Evolutionary conservation across 257 asterid genomes (phyloP).

Genomic region (Penstemon eatonii): DNA sequence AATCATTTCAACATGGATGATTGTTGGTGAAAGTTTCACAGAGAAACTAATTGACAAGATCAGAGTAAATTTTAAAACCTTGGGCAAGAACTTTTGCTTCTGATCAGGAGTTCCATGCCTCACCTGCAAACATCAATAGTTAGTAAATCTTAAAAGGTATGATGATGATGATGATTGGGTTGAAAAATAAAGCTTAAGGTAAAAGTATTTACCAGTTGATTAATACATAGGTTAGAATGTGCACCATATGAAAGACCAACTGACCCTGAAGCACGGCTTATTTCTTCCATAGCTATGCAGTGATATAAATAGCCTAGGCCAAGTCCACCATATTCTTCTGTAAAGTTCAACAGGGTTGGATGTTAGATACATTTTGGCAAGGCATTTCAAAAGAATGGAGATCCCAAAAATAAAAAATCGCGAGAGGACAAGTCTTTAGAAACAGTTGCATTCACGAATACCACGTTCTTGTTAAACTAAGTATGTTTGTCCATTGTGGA

Average conservation of each 20-base stretch:
- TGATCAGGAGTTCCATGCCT: slow-evolving; percentile 87
- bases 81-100: slow-evolving; percentile 88
- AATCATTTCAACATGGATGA: slow-evolving; percentile 6
- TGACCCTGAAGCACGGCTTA: slow-evolving; percentile 96
- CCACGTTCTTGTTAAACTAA: neutral
- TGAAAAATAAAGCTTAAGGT: slow-evolving; percentile 27
- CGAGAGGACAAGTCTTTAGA: neutral
- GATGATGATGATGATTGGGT: slow-evolving; percentile 1
- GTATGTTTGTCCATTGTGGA: slow-evolving; percentile 2
- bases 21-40: neutral
- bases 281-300: slow-evolving; percentile 98
- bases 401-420: slow-evolving; percentile 10
- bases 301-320: slow-evolving; percentile 98
- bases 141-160: slow-evolving; percentile 25
- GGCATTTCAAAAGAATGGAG: slow-evolving; percentile 17
- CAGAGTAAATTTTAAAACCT: slow-evolving; percentile 50
- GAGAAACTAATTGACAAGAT: slow-evolving; percentile 21
- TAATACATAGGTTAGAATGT: slow-evolving; percentile 90
- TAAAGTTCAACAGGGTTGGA: slow-evolving; percentile 21
- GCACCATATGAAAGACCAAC: slow-evolving; percentile 99
- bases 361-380: slow-evolving; percentile 26
- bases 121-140: slow-evolving; percentile 56
- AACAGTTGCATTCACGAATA: slow-evolving; percentile 7
- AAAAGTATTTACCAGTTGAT: slow-evolving; percentile 75
- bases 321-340: slow-evolving; percentile 98